Percentiles rank a stretch among this genome's conserved stretches.
Evolutionary conservation across 805 yeast species (phyloP).

Genomic region (Peterozyma toletana): DNA sequence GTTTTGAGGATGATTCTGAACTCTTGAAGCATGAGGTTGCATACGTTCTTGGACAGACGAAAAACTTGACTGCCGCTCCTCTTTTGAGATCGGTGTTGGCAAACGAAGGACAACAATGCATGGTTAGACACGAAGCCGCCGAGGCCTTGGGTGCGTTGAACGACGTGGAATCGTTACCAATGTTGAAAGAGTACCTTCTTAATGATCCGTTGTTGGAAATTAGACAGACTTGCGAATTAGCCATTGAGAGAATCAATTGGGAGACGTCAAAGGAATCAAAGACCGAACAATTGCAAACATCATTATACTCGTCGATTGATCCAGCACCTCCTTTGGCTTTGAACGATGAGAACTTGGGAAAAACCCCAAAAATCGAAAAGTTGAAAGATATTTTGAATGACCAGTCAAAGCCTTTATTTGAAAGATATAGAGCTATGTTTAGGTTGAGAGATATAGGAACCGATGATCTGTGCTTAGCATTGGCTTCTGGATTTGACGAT

Average conservation of each 20-base stretch:
- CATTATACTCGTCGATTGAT: slow-evolving; percentile 82
- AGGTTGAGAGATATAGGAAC: slow-evolving; percentile 92
- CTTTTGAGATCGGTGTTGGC: slow-evolving; percentile 64
- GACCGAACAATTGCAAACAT: slow-evolving; percentile 64
- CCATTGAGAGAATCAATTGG: slow-evolving; percentile 93
- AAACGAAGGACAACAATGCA: slow-evolving; percentile 66
- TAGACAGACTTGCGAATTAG: slow-evolving; percentile 95
- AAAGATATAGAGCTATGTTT: slow-evolving; percentile 98
- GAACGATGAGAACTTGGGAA: slow-evolving; percentile 25
- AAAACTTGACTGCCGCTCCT: slow-evolving; percentile 73
- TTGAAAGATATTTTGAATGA: slow-evolving; percentile 67
- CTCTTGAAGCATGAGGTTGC: slow-evolving; percentile 96
- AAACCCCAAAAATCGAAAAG: slow-evolving; percentile 53
- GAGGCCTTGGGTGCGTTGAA: slow-evolving; percentile 98
- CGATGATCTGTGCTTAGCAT: slow-evolving; percentile 86
- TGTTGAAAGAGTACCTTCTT: slow-evolving; percentile 54
- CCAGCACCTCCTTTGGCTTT: slow-evolving; percentile 98
- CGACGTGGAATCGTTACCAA: slow-evolving; percentile 60
- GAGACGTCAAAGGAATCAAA: slow-evolving; percentile 62
- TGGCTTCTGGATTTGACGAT: slow-evolving; percentile 86
- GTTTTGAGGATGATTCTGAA: slow-evolving; percentile 78
- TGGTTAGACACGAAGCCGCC: slow-evolving; percentile 99
- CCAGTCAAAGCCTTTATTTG: slow-evolving; percentile 73
- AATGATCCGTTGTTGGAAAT: slow-evolving; percentile 80
- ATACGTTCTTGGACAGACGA: slow-evolving; percentile 93